phyloP scores from a whole-genome alignment of 495 filamentous ascomycete genomes.

The Xylaria curta region DNA sequence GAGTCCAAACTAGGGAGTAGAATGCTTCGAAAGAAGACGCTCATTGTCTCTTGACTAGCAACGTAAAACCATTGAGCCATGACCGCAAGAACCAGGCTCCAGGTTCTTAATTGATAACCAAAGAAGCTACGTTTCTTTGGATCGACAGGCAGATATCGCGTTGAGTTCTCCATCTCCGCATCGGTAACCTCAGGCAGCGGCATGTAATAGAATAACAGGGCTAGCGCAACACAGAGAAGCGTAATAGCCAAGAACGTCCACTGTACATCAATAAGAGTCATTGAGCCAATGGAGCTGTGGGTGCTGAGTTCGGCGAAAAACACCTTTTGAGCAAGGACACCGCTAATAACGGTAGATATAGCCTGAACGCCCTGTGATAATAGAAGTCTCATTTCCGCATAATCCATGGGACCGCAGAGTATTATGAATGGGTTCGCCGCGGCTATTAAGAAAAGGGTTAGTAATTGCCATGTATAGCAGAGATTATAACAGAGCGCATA shows the following conservation, averaged over 20 bases:
- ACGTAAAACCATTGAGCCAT: slow-evolving; percentile 78
- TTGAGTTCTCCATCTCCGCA: slow-evolving; percentile 53
- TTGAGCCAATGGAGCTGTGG: slow-evolving; percentile 30
- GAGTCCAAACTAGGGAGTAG: slow-evolving; percentile 50
- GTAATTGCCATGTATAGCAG: not conserved
- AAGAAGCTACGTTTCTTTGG: slow-evolving; percentile 45
- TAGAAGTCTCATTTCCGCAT: slow-evolving; percentile 65
- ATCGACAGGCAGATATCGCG: slow-evolving; percentile 49
- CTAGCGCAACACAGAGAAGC: slow-evolving; percentile 71
- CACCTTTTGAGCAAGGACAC: slow-evolving; percentile 69
- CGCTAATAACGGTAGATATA: slow-evolving; percentile 68
- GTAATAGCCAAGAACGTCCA: slow-evolving; percentile 80
- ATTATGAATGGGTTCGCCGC: slow-evolving; percentile 73
- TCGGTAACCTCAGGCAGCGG: slow-evolving; percentile 61
- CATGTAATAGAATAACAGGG: slow-evolving; percentile 65
- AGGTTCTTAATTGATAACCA: slow-evolving; percentile 47
- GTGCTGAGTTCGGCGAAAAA: slow-evolving; percentile 60
- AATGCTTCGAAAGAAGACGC: slow-evolving; percentile 65
- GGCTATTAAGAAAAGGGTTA: slow-evolving; percentile 31
- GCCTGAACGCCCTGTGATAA: slow-evolving; percentile 73
- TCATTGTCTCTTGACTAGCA: slow-evolving; percentile 73
- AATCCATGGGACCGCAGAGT: slow-evolving; percentile 56
- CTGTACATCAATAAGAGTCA: slow-evolving; percentile 68
- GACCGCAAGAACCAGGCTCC: slow-evolving; percentile 65
- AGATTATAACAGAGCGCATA: not conserved